These are phyloP conservation scores for Kluyveromyces wickerhamii DNA, from an alignment of 805 yeast species.

Conservation along the genomic window DNA sequence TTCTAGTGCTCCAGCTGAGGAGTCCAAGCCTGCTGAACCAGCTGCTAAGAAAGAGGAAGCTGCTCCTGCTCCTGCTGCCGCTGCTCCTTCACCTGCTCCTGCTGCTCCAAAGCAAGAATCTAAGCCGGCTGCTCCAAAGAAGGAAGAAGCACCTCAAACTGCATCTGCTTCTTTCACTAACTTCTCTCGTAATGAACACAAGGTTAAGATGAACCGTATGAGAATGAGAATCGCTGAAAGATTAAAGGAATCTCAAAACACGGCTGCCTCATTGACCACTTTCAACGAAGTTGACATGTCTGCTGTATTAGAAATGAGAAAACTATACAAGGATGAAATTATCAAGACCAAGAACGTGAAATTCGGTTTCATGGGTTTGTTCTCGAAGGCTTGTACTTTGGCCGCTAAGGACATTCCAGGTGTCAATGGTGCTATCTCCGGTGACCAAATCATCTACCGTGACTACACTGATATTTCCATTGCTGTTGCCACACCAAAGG, in stretches of 20 bases:
- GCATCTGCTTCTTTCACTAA: conserved; percentile 34
- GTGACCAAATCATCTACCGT: conserved; percentile 89
- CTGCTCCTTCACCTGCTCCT: no score
- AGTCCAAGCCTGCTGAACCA: conserved; percentile 27
- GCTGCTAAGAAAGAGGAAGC: conserved; percentile 26
- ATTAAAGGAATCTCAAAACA: conserved; percentile 97
- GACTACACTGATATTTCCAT: conserved; percentile 93
- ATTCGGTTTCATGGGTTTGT: conserved; percentile 98
- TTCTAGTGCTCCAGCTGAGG: conserved; percentile 27
- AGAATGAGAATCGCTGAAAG: conserved; percentile 98
- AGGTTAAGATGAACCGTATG: conserved; percentile 99
- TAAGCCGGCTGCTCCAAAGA: conserved; percentile 20
- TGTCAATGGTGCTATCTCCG: conserved; percentile 91
- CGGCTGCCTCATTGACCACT: conserved; percentile 96
- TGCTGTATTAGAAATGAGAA: conserved; percentile 85
- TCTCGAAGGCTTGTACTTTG: conserved; percentile 84
- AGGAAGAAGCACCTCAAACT: conserved; percentile 23
- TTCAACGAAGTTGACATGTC: conserved; percentile 98
- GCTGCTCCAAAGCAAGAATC: conserved; percentile 30
- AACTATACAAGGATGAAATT: conserved; percentile 92
- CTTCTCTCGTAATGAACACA: conserved; percentile 78
- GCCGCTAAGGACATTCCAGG: conserved; percentile 95
- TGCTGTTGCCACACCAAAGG: conserved; percentile 99
- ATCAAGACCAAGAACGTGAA: conserved; percentile 89
- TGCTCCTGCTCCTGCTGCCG: conserved; percentile 36